Evolutionary conservation across 2,329 filamentous ascomycete species (phyloP), one percentile per base, ranked within the genome.

Genomic region (Colletotrichum gigasporum): DNA sequence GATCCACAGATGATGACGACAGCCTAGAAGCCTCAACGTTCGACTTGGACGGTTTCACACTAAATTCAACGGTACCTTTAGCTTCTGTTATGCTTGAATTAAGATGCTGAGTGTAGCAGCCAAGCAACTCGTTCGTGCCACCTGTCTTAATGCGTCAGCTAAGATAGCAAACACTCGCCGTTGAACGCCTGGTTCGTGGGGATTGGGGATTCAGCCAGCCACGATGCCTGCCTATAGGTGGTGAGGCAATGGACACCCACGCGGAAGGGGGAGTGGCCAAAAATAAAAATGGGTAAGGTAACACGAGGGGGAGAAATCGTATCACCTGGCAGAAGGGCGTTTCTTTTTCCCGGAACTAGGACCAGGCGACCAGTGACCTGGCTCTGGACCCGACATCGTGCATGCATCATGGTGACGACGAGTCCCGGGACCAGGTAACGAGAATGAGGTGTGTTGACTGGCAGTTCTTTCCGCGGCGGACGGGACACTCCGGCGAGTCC

Each of bases 401-500:
- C 20, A 41, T 37, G 14, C n/a, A n/a, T n/a, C n/a, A n/a, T 32
- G 32, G 55, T 47, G 60, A 63, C 24, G 60, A 53, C n/a, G 60
- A 34, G n/a, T 45, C 22, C 9, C 14, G 24, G 52, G 52, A 10
- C 32, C 20, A 26, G 41, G n/a, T 28, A 22, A 35, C 26, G 12
- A 54, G 34, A n/a, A 12, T 32, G 45, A 48, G 26, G 28, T 16
- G 16, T 42, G 26, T 18, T 56, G 42, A 30, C 18, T n/a, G n/a
- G n/a, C n/a, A n/a, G n/a, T n/a, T 42, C 32, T 16, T 41, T 64
- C 56, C 56, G 41, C 61, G 48, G 48, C 56, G 41, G 47, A 41
- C 48, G 61, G 56, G 41, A 52, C 28, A n/a, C n/a, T 42, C 22
- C 56, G 56, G 56, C 7, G 42, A 11, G n/a, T 11, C 28, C 50